A percentile compares a stretch with the other conserved stretches of the same genome.
These are phyloP conservation scores for Russula virescens DNA, from an alignment of 768 basidiomycete species.

Conservation along the genomic window DNA sequence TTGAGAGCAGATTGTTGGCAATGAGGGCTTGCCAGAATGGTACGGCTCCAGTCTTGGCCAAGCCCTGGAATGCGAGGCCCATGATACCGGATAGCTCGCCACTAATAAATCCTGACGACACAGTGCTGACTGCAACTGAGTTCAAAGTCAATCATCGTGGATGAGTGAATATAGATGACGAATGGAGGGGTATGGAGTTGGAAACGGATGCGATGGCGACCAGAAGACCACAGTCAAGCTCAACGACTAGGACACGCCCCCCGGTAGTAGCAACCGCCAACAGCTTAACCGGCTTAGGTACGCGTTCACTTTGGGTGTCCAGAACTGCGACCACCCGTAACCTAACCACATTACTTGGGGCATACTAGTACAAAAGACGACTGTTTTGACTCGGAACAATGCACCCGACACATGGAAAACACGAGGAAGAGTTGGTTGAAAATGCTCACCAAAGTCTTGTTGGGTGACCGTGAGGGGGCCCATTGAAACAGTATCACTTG, in stretches of 20 bases:
- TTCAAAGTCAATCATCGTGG: not conserved
- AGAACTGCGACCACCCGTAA: too few relatives aligned
- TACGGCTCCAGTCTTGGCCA: conserved; percentile 47
- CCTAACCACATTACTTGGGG: too few relatives aligned
- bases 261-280: too few relatives aligned
- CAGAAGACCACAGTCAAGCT: too few relatives aligned
- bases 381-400: not conserved
- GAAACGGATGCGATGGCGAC: too few relatives aligned
- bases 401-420: not conserved
- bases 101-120: conserved; percentile 43
- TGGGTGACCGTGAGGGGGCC: conserved; percentile 50
- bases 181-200: too few relatives aligned
- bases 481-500: conserved; percentile 58
- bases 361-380: too few relatives aligned
- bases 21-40: conserved; percentile 66
- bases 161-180: not conserved
- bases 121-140: conserved; percentile 46
- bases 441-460: conserved; percentile 41
- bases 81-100: conserved; percentile 61
- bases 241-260: too few relatives aligned
- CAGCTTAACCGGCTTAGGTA: too few relatives aligned
- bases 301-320: too few relatives aligned
- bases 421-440: not conserved
- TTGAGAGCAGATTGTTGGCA: conserved; percentile 34
- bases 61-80: conserved; percentile 61